Base-by-base conservation (phyloP, 2,329 filamentous ascomycete genomes). In the Epichloe typhina region DNA sequence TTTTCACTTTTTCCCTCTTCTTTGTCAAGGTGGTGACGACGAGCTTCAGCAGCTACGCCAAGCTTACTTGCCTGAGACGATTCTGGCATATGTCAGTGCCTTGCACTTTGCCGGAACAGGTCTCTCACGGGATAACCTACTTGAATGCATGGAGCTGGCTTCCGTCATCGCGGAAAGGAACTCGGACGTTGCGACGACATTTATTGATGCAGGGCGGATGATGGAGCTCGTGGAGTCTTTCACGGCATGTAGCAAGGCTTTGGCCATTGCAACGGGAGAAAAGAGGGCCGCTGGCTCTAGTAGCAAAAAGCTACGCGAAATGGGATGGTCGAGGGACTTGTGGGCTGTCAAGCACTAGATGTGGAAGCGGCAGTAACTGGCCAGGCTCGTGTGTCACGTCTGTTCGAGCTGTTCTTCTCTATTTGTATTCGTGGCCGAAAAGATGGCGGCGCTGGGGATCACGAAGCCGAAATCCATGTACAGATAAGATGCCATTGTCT, bases 121-220 rank as follows among this genome's bases (percentile, higher is more conserved):
- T 46, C 71, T 94, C 42, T 84, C 82, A 44, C 82, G 88, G 42
- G 86, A 91, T 52, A 79, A 84, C 56, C 74, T 95, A 17, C 75
- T 93, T 26, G 83, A 91, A 62, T 86, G 84, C 59, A 91, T 98
- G 86, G 87, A 95, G 53, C 72, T 98, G 15, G 83, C 88, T 1
- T 81, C 83, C 1, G 64, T 82, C 2, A 77, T 95, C 47, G 88
- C 91, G 2, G 81, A 84, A 51, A 79, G 82, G 56, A 77, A 75
- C 53, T 82, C 82, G 23, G 82, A 84, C 57, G 67, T 91, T 40
- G 79, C 83, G 1, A 67, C 72, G 23, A 76, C 79, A 43, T 86
- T 93, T 57, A 66, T 82, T 50, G 73, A 76, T 50, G 76, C 80
- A 3, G 75, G 76, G 35, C 78, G 84, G 45, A 84, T 91, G 80